Evolutionary conservation across 768 basidiomycete species (phyloP), one percentile per base, ranked within the genome.

Genomic region (Clitopilus hobsonii): DNA sequence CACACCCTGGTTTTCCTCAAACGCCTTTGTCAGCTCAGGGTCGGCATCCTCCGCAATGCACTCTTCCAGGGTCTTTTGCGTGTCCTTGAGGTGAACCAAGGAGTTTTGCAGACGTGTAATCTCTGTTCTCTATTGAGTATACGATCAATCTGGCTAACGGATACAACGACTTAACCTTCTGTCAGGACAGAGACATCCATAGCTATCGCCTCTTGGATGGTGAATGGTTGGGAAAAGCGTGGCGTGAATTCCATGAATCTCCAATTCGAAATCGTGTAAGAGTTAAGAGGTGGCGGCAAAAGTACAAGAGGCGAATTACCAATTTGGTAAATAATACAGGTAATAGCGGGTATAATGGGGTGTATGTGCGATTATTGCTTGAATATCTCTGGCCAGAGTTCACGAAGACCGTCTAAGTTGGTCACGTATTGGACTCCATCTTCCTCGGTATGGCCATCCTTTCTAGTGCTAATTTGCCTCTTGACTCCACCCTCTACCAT

Each of bases 301-400:
- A 49, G 47, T 27, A 23, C 41, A 45, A 45, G 14, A 23, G 22
- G 8, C 41, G 11, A 18, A 20, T 45, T 45, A 45, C 41, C 41
- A 45, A 45, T 45, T 11, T 11, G 41, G 41, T 45, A 45, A 55
- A 57, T 58, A 18, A 54, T 25, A 38, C 58, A 57, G 2, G 30
- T 25, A 13, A 20, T 36, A 24, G 20, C 27, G 14, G 32, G 45
- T 41, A 20, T 29, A 47, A 38, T 20, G n/a, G 52, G 30, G 47
- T 49, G 16, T 16, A 10, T 22, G 27, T 30, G 49, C n/a, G 16
- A 32, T 58, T 56, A 41, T 20, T 56, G 27, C 61, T 74, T 77
- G 73, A 94, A 93, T 23, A 94, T 72, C 57, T 92, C 85, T 3
- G 82, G 72, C 92, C 92, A 94, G 16, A 90, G 73, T 10, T 61